Conservation (phyloP, 2,329 filamentous ascomycete species). For the Bipolaris zeicola region DNA sequence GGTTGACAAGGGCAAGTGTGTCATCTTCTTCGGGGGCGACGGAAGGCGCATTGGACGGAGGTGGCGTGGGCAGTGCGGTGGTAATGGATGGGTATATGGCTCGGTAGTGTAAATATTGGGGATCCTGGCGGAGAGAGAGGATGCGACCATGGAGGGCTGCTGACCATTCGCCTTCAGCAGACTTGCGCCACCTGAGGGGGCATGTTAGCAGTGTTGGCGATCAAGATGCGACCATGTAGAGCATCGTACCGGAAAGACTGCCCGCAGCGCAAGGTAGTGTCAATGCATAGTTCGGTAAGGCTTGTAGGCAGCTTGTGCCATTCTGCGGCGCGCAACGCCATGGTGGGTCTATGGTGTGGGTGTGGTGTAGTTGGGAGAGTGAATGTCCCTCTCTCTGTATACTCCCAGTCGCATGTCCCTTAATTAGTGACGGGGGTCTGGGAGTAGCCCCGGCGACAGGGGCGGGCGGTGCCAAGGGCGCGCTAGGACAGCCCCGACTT, state of each 20-base stretch:
- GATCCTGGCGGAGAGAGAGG: constrained; percentile 82
- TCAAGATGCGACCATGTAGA: not conserved
- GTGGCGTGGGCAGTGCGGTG: constrained; percentile 43
- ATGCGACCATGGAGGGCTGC: constrained; percentile 87
- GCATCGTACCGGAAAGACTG: constrained; percentile 76
- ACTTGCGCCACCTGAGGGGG: constrained; percentile 76
- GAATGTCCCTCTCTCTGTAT: constrained; percentile 1
- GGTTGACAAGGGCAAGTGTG: constrained; percentile 74
- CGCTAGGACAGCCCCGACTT: constrained; percentile 26
- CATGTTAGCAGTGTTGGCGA: constrained; percentile 12
- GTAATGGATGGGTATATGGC: constrained; percentile 61
- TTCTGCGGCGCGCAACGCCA: constrained; percentile 64
- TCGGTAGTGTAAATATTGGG: constrained; percentile 77
- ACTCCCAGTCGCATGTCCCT: no score
- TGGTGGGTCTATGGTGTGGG: constrained; percentile 18
- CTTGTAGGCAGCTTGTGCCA: constrained; percentile 88
- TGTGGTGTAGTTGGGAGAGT: constrained; percentile 1
- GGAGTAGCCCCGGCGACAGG: constrained; percentile 14
- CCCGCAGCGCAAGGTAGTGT: constrained; percentile 91
- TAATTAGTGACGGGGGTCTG: not conserved
- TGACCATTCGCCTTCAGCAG: constrained; percentile 81
- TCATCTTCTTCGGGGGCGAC: constrained; percentile 62
- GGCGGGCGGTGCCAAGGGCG: constrained; percentile 23
- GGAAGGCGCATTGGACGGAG: constrained; percentile 47
- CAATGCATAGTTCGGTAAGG: constrained; percentile 86